phyloP scores from a whole-genome alignment of 164 flowering plant species.

The Litsea cubeba region DNA sequence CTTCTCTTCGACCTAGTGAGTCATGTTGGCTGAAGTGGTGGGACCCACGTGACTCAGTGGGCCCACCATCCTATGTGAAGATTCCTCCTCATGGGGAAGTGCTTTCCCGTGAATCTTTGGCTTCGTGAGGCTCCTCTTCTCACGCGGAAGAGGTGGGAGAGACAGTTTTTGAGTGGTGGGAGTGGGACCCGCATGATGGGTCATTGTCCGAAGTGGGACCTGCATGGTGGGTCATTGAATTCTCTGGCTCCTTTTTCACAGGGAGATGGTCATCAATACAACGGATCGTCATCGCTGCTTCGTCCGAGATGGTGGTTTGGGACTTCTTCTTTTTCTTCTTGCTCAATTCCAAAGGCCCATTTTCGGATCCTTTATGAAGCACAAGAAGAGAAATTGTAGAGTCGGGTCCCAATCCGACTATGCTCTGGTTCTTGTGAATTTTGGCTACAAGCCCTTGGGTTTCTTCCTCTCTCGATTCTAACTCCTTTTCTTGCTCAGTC shows the following conservation, averaged over 20 bases:
- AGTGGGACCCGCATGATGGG: not conserved
- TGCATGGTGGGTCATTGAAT: too few species aligned
- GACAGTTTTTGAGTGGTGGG: too few species aligned
- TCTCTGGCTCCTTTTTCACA: too few species aligned
- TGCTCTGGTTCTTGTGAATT: conserved; percentile 2
- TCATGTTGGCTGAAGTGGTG: not conserved
- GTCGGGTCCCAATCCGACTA: not conserved
- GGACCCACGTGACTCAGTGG: conserved; percentile 3
- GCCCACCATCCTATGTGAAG: too few species aligned
- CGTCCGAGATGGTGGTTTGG: not conserved
- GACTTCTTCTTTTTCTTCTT: not conserved
- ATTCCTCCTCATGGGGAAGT: not conserved
- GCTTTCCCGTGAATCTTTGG: not conserved
- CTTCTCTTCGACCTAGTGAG: conserved; percentile 2
- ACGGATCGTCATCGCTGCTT: not conserved
- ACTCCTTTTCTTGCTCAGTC: not conserved
- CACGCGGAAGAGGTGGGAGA: too few species aligned
- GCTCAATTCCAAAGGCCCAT: not conserved
- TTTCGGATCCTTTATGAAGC: not conserved
- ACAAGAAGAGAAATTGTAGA: not conserved
- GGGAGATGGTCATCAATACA: not conserved
- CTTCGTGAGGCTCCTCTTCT: not conserved
- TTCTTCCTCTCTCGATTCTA: conserved; percentile 1
- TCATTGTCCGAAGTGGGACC: too few species aligned
- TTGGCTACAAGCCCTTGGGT: not conserved